Conservation (phyloP, 768 basidiomycete species). For the Leccinum uliginosum region DNA sequence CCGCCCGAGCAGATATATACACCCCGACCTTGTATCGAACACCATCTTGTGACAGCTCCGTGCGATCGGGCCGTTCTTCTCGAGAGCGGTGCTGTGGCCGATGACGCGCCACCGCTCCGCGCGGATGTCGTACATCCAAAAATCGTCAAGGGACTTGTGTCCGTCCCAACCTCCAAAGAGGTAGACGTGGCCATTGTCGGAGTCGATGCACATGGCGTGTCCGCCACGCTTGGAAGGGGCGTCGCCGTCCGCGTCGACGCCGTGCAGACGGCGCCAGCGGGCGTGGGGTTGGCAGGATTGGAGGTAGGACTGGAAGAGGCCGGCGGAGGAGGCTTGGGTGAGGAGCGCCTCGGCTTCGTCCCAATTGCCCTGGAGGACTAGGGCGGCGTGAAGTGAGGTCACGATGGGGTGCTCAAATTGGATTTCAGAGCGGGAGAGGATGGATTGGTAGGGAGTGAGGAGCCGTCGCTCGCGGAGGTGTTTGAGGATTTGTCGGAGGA, state of each 20-base stretch:
- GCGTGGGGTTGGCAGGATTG: slow-evolving; percentile 52
- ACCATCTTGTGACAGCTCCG: slow-evolving; percentile 82
- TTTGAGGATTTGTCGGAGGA: slow-evolving; percentile 48
- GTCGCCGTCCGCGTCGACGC: slow-evolving; percentile 60
- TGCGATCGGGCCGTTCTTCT: slow-evolving; percentile 63
- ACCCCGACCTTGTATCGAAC: slow-evolving; percentile 66
- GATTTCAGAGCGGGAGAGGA: slow-evolving; percentile 19
- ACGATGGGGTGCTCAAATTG: slow-evolving; percentile 65
- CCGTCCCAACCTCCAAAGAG: slow-evolving; percentile 82
- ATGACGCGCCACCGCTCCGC: slow-evolving; percentile 60
- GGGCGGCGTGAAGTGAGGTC: slow-evolving; percentile 54
- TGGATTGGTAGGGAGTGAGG: slow-evolving; percentile 49
- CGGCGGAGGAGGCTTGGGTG: slow-evolving; percentile 42
- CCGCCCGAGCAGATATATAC: slow-evolving; percentile 70
- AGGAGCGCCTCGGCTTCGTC: slow-evolving; percentile 52
- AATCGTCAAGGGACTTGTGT: slow-evolving; percentile 66
- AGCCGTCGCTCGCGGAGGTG: slow-evolving; percentile 75
- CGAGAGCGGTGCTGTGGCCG: slow-evolving; percentile 48
- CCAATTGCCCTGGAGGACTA: slow-evolving; percentile 70
- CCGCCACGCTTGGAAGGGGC: slow-evolving; percentile 67
- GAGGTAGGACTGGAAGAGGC: slow-evolving; percentile 61
- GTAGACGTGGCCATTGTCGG: slow-evolving; percentile 58
- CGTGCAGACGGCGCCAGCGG: slow-evolving; percentile 56
- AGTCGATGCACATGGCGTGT: slow-evolving; percentile 79
- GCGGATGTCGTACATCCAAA: slow-evolving; percentile 67